Conservation (phyloP, 352 stramenopile species). For the Phytophthora megakarya region DNA sequence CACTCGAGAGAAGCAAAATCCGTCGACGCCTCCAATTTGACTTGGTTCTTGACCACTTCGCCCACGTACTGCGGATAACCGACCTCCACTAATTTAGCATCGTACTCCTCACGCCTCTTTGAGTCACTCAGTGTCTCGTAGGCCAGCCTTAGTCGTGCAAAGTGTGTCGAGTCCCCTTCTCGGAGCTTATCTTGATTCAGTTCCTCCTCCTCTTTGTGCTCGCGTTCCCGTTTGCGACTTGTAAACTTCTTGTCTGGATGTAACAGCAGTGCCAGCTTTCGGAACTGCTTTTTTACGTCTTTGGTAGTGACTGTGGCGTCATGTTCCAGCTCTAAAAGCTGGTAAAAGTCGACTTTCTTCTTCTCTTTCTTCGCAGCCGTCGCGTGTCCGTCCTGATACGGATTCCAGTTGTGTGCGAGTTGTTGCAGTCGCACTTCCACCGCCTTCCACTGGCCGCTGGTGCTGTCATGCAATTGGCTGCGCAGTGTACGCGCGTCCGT, state of each 20-base stretch:
- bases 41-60: constrained; percentile 56
- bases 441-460: constrained; percentile 59
- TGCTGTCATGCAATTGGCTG: constrained; percentile 64
- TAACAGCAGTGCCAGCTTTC: constrained; percentile 60
- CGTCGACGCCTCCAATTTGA: constrained; percentile 66
- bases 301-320: constrained; percentile 36
- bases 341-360: constrained; percentile 70
- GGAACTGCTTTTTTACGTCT: constrained; percentile 71
- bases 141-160: constrained; percentile 65
- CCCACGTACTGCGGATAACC: constrained; percentile 19
- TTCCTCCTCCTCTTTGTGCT: constrained; percentile 5
- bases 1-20: constrained; percentile 84
- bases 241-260: constrained; percentile 73
- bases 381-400: constrained; percentile 63
- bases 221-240: constrained; percentile 9
- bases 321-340: constrained; percentile 50
- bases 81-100: constrained; percentile 47
- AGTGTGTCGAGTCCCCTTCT: constrained; percentile 50
- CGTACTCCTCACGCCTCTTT: constrained; percentile 54
- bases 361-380: constrained; percentile 22
- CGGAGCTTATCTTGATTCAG: constrained; percentile 12
- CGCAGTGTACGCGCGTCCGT: constrained; percentile 70
- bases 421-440: constrained; percentile 66
- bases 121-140: constrained; percentile 82
- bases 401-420: constrained; percentile 71